Evolutionary conservation across 768 basidiomycete genomes (phyloP).

Genomic region (Coprinellus aureogranulatus): DNA sequence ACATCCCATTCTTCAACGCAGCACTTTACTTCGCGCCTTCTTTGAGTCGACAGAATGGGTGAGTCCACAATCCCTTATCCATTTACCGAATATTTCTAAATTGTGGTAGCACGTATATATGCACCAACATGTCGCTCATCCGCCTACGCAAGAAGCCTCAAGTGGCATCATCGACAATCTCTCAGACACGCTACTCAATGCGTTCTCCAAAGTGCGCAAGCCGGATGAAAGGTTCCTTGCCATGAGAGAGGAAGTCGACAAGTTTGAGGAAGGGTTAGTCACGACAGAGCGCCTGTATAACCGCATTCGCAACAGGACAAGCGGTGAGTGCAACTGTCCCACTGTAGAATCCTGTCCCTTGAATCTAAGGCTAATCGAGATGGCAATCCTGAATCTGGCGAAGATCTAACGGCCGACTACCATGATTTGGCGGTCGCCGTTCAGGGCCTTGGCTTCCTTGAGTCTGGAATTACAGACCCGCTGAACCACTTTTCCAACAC

Average conservation of each 20-base stretch:
- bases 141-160: slow-evolving; percentile 77
- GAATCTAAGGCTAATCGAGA: slow-evolving; percentile 85
- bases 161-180: slow-evolving; percentile 89
- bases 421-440: slow-evolving; percentile 95
- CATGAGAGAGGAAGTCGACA: slow-evolving; percentile 90
- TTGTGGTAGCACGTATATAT: slow-evolving; percentile 83
- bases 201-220: slow-evolving; percentile 92
- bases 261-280: slow-evolving; percentile 92
- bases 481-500: slow-evolving; percentile 97
- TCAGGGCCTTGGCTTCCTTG: slow-evolving; percentile 95
- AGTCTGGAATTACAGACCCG: slow-evolving; percentile 97
- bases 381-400: slow-evolving; percentile 72
- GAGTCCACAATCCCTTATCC: slow-evolving; percentile 20
- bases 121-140: slow-evolving; percentile 94
- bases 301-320: slow-evolving; percentile 75
- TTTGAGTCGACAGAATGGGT: slow-evolving; percentile 99
- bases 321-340: slow-evolving; percentile 61
- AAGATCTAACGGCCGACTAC: slow-evolving; percentile 97
- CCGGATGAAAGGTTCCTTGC: slow-evolving; percentile 93
- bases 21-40: slow-evolving; percentile 88
- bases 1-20: slow-evolving; percentile 91
- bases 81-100: slow-evolving; percentile 2
- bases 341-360: slow-evolving; percentile 28
- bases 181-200: slow-evolving; percentile 94
- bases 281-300: slow-evolving; percentile 79